Conservation (phyloP, 495 filamentous ascomycete species). For the Penicillium canescens region DNA sequence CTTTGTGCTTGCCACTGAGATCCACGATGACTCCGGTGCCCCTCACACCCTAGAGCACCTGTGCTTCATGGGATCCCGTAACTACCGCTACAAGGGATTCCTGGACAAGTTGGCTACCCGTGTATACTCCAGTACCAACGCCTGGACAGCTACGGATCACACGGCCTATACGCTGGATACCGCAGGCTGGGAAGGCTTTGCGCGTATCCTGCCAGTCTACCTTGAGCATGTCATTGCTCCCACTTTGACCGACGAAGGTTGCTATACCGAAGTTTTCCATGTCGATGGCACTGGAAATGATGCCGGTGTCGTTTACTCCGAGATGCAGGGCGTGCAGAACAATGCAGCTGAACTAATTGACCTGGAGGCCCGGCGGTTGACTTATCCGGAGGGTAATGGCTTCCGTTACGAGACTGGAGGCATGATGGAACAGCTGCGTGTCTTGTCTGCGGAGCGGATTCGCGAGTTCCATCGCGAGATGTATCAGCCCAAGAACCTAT, state of each 20-base stretch:
- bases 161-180: conserved; percentile 96
- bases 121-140: conserved; percentile 92
- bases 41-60: conserved; percentile 97
- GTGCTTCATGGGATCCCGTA: conserved; percentile 96
- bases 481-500: conserved; percentile 98
- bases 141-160: conserved; percentile 90
- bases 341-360: conserved; percentile 81
- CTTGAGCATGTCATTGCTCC: conserved; percentile 92
- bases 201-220: conserved; percentile 91
- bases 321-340: conserved; percentile 97
- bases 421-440: conserved; percentile 88
- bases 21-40: conserved; percentile 93
- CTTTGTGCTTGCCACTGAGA: conserved; percentile 95
- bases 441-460: conserved; percentile 84
- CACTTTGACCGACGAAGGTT: conserved; percentile 87
- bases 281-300: conserved; percentile 91
- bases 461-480: conserved; percentile 91
- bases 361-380: conserved; percentile 67
- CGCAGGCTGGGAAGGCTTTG: conserved; percentile 95
- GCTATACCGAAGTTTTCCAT: conserved; percentile 95
- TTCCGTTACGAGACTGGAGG: conserved; percentile 97
- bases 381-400: conserved; percentile 87
- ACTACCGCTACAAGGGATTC: conserved; percentile 90
- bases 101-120: conserved; percentile 91
- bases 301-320: conserved; percentile 97